Conservation (phyloP, 179 eudicot genomes). For the Nepenthes alata region DNA sequence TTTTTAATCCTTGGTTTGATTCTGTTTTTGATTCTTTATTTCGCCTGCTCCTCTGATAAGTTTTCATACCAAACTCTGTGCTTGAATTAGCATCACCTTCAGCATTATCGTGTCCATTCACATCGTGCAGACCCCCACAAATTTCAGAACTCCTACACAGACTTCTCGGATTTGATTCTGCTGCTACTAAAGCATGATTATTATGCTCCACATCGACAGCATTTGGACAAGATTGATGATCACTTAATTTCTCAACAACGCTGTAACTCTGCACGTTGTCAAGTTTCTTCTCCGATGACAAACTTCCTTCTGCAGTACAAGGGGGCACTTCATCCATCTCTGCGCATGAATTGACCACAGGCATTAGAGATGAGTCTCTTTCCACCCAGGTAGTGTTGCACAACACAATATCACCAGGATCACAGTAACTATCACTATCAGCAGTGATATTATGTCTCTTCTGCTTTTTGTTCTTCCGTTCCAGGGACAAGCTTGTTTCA, state of each 20-base stretch:
- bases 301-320: not conserved
- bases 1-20: too few species aligned
- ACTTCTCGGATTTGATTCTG: not conserved
- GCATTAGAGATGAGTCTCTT: not conserved
- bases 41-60: too few species aligned
- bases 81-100: too few species aligned
- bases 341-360: not conserved
- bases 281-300: not conserved
- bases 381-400: not conserved
- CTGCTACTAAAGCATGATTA: not conserved
- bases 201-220: not conserved
- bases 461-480: not conserved
- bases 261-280: not conserved
- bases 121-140: slow-evolving; percentile 5
- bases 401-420: not conserved
- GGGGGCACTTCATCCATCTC: not conserved
- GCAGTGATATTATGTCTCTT: slow-evolving; percentile 1
- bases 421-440: not conserved
- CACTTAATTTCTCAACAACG: not conserved
- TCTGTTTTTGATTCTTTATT: too few species aligned
- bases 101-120: not conserved
- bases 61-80: too few species aligned
- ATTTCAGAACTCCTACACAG: slow-evolving; percentile 1
- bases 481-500: not conserved
- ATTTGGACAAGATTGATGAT: not conserved